These are phyloP conservation scores for Aphanoascus verrucosus DNA, from an alignment of 2,329 filamentous ascomycete species.

Conservation along the genomic window DNA sequence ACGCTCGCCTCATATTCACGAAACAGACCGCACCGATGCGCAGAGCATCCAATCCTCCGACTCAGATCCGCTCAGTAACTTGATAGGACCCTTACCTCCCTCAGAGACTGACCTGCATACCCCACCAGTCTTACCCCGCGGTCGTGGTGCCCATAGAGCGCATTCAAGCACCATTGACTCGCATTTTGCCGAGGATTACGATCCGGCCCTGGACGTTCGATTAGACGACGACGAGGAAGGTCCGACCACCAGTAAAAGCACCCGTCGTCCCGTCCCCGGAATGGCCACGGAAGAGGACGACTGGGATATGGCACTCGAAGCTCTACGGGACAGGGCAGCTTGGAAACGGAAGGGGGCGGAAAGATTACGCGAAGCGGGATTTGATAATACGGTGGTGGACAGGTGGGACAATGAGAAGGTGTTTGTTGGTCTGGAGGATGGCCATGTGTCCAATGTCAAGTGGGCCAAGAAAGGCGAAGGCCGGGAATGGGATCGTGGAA, in stretches of 20 bases:
- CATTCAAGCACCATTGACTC: slow-evolving; percentile 61
- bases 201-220: slow-evolving; percentile 41
- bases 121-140: slow-evolving; percentile 47
- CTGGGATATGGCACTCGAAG: slow-evolving; percentile 73
- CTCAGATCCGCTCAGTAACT: slow-evolving; percentile 63
- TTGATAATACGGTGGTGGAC: slow-evolving; percentile 61
- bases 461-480: slow-evolving; percentile 63
- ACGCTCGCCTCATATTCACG: neutral
- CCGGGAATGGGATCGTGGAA: slow-evolving; percentile 58
- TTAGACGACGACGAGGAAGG: slow-evolving; percentile 36
- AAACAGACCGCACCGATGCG: slow-evolving; percentile 2
- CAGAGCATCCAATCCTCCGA: slow-evolving; percentile 19
- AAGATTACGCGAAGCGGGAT: slow-evolving; percentile 64
- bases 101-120: slow-evolving; percentile 29
- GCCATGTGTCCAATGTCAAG: slow-evolving; percentile 55
- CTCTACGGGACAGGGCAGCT: slow-evolving; percentile 65
- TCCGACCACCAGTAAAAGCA: slow-evolving; percentile 44
- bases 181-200: slow-evolving; percentile 60
- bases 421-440: slow-evolving; percentile 37
- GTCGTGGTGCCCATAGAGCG: slow-evolving; percentile 54
- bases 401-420: slow-evolving; percentile 57
- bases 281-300: slow-evolving; percentile 46
- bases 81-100: slow-evolving; percentile 62
- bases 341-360: slow-evolving; percentile 68
- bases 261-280: slow-evolving; percentile 28